These are phyloP conservation scores for Lachnellula subtilissima DNA, from an alignment of 2,329 filamentous ascomycete genomes.

Conservation along the genomic window DNA sequence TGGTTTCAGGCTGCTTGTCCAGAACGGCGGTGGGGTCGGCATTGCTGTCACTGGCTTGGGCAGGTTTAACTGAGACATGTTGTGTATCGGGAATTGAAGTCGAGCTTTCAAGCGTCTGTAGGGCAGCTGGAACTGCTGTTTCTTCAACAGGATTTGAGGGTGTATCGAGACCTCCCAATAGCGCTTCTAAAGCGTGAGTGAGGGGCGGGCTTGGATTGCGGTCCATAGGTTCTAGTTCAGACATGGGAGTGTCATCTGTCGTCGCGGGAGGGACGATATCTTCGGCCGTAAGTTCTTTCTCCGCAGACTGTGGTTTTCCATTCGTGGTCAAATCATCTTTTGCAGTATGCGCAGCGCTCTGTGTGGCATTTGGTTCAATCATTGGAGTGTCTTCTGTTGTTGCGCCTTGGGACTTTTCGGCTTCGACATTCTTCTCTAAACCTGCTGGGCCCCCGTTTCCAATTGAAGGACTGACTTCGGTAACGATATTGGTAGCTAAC, in stretches of 20 bases:
- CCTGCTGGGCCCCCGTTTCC: neutral
- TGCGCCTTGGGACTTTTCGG: neutral
- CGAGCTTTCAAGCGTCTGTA: neutral
- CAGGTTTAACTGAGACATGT: neutral
- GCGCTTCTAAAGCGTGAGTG: conserved; percentile 27
- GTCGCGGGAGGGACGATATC: neutral
- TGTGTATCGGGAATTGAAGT: neutral
- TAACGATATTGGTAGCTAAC: conserved; percentile 3
- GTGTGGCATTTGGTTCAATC: no score
- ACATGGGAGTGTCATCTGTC: neutral
- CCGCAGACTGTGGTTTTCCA: no score
- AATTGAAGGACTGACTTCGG: neutral
- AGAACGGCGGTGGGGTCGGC: neutral
- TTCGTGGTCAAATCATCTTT: no score
- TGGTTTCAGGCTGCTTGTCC: neutral
- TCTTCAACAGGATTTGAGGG: neutral
- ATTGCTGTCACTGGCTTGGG: neutral
- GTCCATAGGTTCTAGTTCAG: neutral
- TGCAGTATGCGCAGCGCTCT: no score
- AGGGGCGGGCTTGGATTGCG: conserved; percentile 13
- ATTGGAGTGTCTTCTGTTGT: no score
- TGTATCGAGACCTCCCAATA: conserved; percentile 22
- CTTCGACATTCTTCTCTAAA: neutral
- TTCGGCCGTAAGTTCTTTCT: neutral
- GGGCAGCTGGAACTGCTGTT: neutral